Conservation (phyloP, 2,329 filamentous ascomycete species). For the Phaeosphaeriaceae sp. region DNA sequence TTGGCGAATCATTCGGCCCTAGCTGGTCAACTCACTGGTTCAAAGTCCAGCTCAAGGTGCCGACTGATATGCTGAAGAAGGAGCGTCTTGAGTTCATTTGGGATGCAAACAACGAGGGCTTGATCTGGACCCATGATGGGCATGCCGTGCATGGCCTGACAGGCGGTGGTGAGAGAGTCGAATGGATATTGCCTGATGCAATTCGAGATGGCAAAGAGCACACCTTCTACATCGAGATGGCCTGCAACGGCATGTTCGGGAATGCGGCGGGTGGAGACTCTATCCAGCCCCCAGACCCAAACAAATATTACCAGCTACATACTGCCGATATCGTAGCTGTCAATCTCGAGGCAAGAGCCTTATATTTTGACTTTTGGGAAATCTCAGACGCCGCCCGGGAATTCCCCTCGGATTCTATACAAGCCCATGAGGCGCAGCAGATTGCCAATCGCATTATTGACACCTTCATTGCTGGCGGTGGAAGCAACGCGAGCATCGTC, state of each 20-base stretch:
- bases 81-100: slow-evolving; percentile 93
- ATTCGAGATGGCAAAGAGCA: slow-evolving; percentile 88
- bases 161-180: slow-evolving; percentile 82
- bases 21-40: slow-evolving; percentile 99
- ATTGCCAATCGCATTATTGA: slow-evolving; percentile 90
- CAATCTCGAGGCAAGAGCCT: slow-evolving; percentile 80
- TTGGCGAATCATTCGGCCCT: slow-evolving; percentile 84
- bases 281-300: slow-evolving; percentile 87
- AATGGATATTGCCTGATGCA: slow-evolving; percentile 85
- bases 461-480: slow-evolving; percentile 79
- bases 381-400: slow-evolving; percentile 90
- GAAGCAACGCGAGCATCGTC: slow-evolving; percentile 74
- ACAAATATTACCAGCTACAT: slow-evolving; percentile 77
- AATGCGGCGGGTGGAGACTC: slow-evolving; percentile 83
- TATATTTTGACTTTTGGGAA: slow-evolving; percentile 95
- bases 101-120: slow-evolving; percentile 93
- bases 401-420: slow-evolving; percentile 85
- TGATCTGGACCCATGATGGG: slow-evolving; percentile 92
- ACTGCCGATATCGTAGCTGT: slow-evolving; percentile 88
- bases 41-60: slow-evolving; percentile 79
- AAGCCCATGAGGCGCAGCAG: slow-evolving; percentile 84
- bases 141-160: slow-evolving; percentile 89
- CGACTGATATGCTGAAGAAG: slow-evolving; percentile 73
- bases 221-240: slow-evolving; percentile 95
- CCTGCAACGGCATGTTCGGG: slow-evolving; percentile 98